Percentiles rank a stretch among this genome's conserved stretches.
phyloP scores from a whole-genome alignment of 179 eudicot species.

The Silene coronaria region DNA sequence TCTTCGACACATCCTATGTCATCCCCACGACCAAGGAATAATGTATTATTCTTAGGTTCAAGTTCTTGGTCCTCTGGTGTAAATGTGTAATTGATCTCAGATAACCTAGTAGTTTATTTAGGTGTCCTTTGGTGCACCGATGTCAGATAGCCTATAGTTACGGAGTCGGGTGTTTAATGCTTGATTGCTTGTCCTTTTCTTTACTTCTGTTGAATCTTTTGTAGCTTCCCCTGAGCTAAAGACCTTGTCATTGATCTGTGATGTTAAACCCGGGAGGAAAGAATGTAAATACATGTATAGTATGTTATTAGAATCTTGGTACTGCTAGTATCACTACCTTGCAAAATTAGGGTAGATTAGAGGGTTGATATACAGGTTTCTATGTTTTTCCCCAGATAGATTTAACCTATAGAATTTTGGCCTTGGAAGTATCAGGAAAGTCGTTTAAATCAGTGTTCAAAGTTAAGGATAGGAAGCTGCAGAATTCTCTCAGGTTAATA shows the following conservation, averaged over 20 bases:
- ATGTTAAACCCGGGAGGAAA: not conserved
- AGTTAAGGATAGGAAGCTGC: not conserved
- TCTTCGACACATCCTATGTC: not conserved
- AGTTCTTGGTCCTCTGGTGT: not conserved
- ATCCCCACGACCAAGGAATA: not conserved
- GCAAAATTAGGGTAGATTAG: not conserved
- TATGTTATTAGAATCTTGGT: not conserved
- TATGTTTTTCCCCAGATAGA: not conserved
- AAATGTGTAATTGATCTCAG: not conserved
- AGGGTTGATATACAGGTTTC: not conserved
- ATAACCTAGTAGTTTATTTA: not conserved
- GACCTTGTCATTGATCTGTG: not conserved
- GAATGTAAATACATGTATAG: not conserved
- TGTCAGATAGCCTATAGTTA: not conserved
- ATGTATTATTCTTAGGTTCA: not conserved
- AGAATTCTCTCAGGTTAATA: not conserved
- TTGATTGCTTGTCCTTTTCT: not conserved
- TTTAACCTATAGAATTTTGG: not conserved
- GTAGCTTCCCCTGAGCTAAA: not conserved
- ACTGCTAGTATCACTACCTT: not conserved
- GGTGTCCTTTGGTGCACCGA: not conserved
- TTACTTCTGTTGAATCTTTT: not conserved
- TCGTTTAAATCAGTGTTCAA: not conserved
- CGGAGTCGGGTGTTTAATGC: not conserved
- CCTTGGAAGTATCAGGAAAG: not conserved